Base-by-base conservation (phyloP, 495 filamentous ascomycete species). In the Penicillium canescens region DNA sequence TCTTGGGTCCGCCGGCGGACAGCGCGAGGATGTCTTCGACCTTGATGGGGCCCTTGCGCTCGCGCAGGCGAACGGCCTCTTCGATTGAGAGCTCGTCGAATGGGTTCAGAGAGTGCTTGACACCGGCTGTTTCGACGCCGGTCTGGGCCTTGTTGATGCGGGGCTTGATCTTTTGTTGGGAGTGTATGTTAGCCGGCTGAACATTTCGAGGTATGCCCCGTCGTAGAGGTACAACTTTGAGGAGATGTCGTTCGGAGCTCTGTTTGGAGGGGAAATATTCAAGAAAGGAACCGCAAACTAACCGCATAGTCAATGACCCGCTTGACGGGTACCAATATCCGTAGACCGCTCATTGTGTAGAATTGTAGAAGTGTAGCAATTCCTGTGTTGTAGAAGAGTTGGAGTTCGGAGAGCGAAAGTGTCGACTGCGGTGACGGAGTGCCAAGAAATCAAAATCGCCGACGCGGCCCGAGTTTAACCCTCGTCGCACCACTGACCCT, bases 291-390 rank as follows among this genome's bases (percentile, higher is more conserved):
- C 42, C 43, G 55, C 28, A 31, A 31, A 52, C 86, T 70, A 76
- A 97, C 93, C 57, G 94, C 92, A 85, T 97, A 98, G 84, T 98
- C 94, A 74, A 98, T 96, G 47, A 98, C 94, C 80, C 94, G 81
- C 81, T 98, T 98, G 49, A 98, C 75, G 75, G 94, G 94, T 16
- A 98, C 94, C 55, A 98, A 79, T 70, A 98, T 97, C 68, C 92
- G 82, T 56, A 98, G 62, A 40, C 68, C 81, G 42, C 85, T 82
- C 92, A 96, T 96, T 58, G 35, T 76, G 67, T 57, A 50, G 26
- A 20, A 36, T 44, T 37, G 38, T 14, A 51, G 35, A 57, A 18
- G 1, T 18, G 35, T 34, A 54, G 26, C 26, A 56, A 56, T 61
- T 57, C 54, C 54, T 43, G 36, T 48, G 42, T 46, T 52, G 45